Evolutionary conservation across 2,329 filamentous ascomycete species (phyloP).

Genomic region (Hymenoscyphus fructigenus): DNA sequence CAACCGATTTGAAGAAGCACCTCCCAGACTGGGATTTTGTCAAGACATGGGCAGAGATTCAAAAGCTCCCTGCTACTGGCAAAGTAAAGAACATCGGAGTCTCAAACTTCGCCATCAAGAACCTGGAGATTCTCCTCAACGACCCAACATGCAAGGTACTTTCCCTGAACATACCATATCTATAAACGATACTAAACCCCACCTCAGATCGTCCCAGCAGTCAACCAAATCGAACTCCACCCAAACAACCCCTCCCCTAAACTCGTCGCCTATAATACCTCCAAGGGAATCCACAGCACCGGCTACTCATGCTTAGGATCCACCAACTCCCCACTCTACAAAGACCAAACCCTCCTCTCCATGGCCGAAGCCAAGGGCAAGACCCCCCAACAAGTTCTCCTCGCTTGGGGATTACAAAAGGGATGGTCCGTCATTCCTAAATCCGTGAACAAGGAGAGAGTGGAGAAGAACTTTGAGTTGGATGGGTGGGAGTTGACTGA

Average conservation of each 20-base stretch:
- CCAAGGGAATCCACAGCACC: conserved; percentile 73
- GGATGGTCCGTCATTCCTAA: conserved; percentile 86
- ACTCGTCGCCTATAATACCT: conserved; percentile 68
- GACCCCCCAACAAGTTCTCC: conserved; percentile 71
- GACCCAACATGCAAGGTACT: conserved; percentile 60
- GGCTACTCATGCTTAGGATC: conserved; percentile 74
- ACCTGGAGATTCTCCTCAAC: conserved; percentile 74
- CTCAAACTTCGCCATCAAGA: conserved; percentile 80
- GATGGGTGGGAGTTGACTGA: conserved; percentile 72
- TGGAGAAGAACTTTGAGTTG: conserved; percentile 73
- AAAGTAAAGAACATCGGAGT: conserved; percentile 81
- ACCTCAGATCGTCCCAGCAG: conserved; percentile 56
- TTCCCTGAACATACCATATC: background rate
- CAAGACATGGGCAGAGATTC: conserved; percentile 74
- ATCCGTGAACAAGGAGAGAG: conserved; percentile 70
- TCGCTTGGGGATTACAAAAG: conserved; percentile 79
- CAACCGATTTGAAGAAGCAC: conserved; percentile 59
- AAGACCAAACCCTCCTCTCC: conserved; percentile 60
- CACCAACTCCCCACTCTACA: conserved; percentile 68
- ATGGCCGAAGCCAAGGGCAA: conserved; percentile 66
- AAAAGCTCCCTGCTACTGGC: conserved; percentile 65
- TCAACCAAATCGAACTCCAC: conserved; percentile 82
- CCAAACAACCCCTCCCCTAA: conserved; percentile 80
- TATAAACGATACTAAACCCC: background rate
- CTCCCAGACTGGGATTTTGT: conserved; percentile 78